Evolutionary conservation across 805 yeast species (phyloP).

Genomic region (Pachysolen tannophilus): DNA sequence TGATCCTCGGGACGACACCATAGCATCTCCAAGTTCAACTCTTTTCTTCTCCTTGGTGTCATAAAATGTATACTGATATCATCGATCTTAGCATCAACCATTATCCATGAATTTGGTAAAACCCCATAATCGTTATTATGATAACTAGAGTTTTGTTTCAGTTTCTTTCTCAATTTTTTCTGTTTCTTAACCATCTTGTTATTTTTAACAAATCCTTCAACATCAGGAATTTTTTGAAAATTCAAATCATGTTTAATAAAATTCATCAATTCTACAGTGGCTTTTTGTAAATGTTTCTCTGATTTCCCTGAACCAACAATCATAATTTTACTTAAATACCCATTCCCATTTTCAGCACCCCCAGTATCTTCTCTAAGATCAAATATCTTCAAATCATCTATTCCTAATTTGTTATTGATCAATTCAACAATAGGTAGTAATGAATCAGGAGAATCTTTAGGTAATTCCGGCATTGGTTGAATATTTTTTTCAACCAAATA

Average conservation of each 20-base stretch:
- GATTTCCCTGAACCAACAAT: slow-evolving; percentile 72
- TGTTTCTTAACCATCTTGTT: slow-evolving; percentile 43
- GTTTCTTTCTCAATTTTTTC: slow-evolving; percentile 44
- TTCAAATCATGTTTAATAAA: slow-evolving; percentile 45
- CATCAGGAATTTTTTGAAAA: slow-evolving; percentile 31
- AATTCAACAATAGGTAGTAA: slow-evolving; percentile 36
- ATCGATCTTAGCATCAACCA: slow-evolving; percentile 60
- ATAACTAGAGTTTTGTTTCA: slow-evolving; percentile 43
- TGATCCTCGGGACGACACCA: slow-evolving; percentile 45
- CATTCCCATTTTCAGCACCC: slow-evolving; percentile 26
- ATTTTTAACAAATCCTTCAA: slow-evolving; percentile 67
- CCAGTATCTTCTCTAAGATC: slow-evolving; percentile 43
- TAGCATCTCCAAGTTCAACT: slow-evolving; percentile 62
- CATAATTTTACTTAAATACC: slow-evolving; percentile 38
- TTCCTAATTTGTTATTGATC: slow-evolving; percentile 54
- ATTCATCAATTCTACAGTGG: slow-evolving; percentile 50
- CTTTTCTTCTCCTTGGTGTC: slow-evolving; percentile 59
- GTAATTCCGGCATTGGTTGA: slow-evolving; percentile 46
- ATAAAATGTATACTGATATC: slow-evolving; percentile 65
- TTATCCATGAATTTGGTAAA: slow-evolving; percentile 70
- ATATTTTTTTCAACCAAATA: background rate
- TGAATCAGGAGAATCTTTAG: slow-evolving; percentile 47
- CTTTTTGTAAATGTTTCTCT: slow-evolving; percentile 65
- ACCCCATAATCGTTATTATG: slow-evolving; percentile 52
- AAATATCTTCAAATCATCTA: slow-evolving; percentile 52